Evolutionary conservation across 1,284 basidiomycete species (phyloP).

Genomic region (Erythrobasidium hasegawianum): DNA sequence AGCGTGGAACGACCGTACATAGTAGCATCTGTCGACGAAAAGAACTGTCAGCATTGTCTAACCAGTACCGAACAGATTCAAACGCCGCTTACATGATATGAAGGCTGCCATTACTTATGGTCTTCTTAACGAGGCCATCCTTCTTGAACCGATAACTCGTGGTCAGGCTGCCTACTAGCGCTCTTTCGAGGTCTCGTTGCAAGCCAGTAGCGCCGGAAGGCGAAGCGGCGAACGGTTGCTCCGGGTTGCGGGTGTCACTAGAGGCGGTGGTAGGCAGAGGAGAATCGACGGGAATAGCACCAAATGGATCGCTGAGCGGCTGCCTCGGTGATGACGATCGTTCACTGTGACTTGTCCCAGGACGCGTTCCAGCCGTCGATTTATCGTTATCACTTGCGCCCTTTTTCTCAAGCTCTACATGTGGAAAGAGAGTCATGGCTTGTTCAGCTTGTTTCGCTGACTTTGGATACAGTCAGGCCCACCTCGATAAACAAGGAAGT

Average conservation of each 20-base stretch:
- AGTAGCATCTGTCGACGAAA: constrained; percentile 13
- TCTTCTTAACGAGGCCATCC: constrained; percentile 90
- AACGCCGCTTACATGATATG: constrained; percentile 56
- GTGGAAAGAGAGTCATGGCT: neutral
- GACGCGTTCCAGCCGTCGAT: neutral
- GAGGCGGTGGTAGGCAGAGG: neutral
- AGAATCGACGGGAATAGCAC: neutral
- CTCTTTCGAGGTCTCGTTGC: constrained; percentile 60
- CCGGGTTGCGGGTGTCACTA: too few relatives aligned
- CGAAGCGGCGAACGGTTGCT: neutral
- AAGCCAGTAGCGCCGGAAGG: constrained; percentile 25
- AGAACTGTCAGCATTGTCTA: neutral
- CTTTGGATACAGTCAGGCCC: too few relatives aligned
- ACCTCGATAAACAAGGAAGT: constrained; percentile 86
- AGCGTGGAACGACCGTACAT: constrained; percentile 2
- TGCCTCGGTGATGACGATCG: neutral
- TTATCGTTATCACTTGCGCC: constrained; percentile 1
- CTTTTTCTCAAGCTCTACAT: constrained; percentile 31
- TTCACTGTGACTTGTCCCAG: neutral
- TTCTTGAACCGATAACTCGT: constrained; percentile 86
- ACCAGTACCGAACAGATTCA: constrained; percentile 4
- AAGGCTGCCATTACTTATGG: constrained; percentile 39
- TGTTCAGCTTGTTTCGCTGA: too few relatives aligned
- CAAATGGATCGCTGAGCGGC: constrained; percentile 13
- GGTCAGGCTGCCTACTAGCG: constrained; percentile 79